A percentile compares a stretch with the other conserved stretches of the same genome.
phyloP scores from a whole-genome alignment of 148 eudicot species.

The Agrostemma githago region DNA sequence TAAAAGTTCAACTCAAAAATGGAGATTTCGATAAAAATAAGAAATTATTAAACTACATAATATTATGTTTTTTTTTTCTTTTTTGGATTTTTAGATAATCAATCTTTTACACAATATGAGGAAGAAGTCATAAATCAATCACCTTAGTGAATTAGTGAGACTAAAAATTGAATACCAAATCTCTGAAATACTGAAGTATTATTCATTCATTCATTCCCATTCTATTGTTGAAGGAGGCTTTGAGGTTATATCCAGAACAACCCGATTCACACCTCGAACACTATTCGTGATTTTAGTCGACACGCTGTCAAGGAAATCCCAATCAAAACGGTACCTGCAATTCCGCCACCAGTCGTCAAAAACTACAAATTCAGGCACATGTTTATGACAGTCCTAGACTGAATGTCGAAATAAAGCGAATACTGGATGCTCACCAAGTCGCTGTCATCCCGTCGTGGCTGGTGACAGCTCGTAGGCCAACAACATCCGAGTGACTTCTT shows the following conservation, averaged over 20 bases:
- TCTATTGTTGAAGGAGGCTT: constrained; percentile 98
- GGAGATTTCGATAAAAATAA: no score
- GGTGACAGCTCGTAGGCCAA: constrained; percentile 89
- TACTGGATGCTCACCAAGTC: constrained; percentile 54
- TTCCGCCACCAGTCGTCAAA: constrained; percentile 3
- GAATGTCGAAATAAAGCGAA: background rate
- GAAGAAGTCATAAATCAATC: background rate
- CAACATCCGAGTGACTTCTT: constrained; percentile 81
- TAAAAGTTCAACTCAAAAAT: no score
- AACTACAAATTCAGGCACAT: background rate
- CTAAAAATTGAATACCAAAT: constrained; percentile 13
- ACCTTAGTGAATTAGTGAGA: constrained; percentile 8
- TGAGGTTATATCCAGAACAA: constrained; percentile 90
- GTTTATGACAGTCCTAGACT: background rate
- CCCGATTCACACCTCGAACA: constrained; percentile 83
- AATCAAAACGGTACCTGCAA: constrained; percentile 82
- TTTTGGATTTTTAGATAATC: no score
- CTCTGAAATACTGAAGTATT: background rate
- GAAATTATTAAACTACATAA: no score
- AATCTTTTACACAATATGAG: background rate
- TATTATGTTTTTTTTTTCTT: no score
- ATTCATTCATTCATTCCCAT: constrained; percentile 54
- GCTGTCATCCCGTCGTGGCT: constrained; percentile 99
- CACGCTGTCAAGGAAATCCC: constrained; percentile 71
- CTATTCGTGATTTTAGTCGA: constrained; percentile 79